Conservation (phyloP, 2,329 filamentous ascomycete species). For the Ceratocystis papillata region DNA sequence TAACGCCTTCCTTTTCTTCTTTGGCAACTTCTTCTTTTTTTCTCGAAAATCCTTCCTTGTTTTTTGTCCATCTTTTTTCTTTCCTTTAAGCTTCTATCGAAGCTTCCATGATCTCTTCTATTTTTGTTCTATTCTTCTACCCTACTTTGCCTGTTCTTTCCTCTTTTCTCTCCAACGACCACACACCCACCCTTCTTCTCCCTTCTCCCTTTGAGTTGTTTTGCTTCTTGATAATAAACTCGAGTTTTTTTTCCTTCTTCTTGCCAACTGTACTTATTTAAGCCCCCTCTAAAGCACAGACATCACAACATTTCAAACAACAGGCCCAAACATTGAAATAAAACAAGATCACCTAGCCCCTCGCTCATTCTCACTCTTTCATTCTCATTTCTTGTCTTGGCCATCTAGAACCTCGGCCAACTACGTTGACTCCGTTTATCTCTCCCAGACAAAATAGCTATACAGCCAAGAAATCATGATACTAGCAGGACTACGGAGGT, state of each 20-base stretch:
- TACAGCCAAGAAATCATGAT: conserved; percentile 12
- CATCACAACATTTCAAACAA: background rate
- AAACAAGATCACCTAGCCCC: background rate
- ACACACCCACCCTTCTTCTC: no score
- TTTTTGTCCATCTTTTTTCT: background rate
- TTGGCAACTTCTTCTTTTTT: background rate
- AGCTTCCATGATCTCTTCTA: background rate
- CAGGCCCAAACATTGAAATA: conserved; percentile 3
- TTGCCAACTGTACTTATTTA: background rate
- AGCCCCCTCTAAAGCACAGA: background rate
- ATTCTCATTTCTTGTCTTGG: background rate
- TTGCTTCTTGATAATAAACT: no score
- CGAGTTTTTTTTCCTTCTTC: background rate
- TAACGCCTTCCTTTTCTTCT: conserved; percentile 3
- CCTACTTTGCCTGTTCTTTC: background rate
- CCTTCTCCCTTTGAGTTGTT: no score
- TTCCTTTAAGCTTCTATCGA: background rate
- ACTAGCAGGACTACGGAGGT: conserved; percentile 5
- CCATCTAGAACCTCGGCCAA: background rate
- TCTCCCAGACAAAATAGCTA: background rate
- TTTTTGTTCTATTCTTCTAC: background rate
- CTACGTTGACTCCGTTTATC: background rate
- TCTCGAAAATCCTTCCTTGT: conserved; percentile 3
- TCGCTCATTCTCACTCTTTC: background rate
- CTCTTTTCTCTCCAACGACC: background rate